Base-by-base conservation (phyloP, 768 basidiomycete species). In the Mycena indigotica region DNA sequence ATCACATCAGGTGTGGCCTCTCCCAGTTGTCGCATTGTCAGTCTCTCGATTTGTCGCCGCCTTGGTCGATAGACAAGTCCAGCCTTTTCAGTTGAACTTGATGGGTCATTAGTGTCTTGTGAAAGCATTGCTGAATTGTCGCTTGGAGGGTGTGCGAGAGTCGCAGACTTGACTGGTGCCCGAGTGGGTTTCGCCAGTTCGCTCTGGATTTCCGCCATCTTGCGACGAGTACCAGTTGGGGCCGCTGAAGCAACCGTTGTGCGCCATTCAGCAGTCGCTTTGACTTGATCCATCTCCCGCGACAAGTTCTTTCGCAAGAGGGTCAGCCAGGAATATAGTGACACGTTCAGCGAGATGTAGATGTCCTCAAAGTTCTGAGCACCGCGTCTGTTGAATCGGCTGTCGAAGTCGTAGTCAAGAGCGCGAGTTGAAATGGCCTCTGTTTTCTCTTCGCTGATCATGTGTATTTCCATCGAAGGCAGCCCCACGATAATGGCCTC, bases 1-100 rank as follows among this genome's bases (percentile, higher is more conserved):
- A 89, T 89, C 21, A 91, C 88, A 65, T 92, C 89, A 1, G 91
- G 90, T 0, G 90, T 91, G n/a, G 89, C 91, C 69, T 93, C 89
- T 28, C 92, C 93, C 13, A 94, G 75, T 68, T 93, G 93, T 25
- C 89, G 83, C 84, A 93, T 87, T 21, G 86, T 89, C 53, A 93
- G 72, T n/a, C 88, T 83, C 63, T 92, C 88, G 56, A 92, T 91
- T 53, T 81, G 79, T 44, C 90, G 79, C 23, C 74, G 73, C n/a
- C 78, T 78, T 2, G 83, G 82, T 52, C 72, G 72, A 23, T 17
- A 38, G 52, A 24, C 21, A 6, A 23, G 44, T 28, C 26, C 52
- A 24, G 13, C 41, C 28, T 28, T 28, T 5, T 25, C 46, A 8
- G 46, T 23, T 4, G 5, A n/a, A 15, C 28, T n/a, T 15, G 25